Evolutionary conservation across 352 stramenopile species (phyloP).

Genomic region (Globisporangium lucens): DNA sequence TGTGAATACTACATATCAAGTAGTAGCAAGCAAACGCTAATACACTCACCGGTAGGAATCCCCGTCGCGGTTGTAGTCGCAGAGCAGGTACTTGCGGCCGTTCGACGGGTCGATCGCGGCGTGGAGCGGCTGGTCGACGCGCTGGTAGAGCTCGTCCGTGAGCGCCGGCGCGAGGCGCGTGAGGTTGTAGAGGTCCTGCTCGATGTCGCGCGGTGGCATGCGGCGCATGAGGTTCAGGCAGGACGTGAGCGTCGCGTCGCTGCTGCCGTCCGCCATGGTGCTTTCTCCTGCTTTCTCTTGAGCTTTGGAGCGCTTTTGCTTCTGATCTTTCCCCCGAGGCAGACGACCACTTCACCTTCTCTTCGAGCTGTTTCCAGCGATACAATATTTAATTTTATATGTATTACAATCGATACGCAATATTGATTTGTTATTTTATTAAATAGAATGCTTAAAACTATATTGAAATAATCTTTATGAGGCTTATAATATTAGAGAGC

Average conservation of each 20-base stretch:
- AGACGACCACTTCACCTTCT: neutral
- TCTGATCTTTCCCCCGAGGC: neutral
- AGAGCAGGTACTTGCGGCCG: slow-evolving; percentile 91
- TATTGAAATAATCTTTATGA: neutral
- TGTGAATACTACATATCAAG: neutral
- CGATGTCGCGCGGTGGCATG: slow-evolving; percentile 85
- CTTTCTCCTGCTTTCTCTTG: neutral
- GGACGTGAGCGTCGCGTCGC: slow-evolving; percentile 55
- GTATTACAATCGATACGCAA: neutral
- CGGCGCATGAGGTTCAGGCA: slow-evolving; percentile 89
- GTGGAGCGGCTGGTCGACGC: slow-evolving; percentile 91
- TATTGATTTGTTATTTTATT: neutral
- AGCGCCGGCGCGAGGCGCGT: slow-evolving; percentile 76
- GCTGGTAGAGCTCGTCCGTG: slow-evolving; percentile 91
- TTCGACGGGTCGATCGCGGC: slow-evolving; percentile 82
- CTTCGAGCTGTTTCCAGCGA: neutral
- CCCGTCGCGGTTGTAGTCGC: slow-evolving; percentile 95
- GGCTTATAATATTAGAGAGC: neutral
- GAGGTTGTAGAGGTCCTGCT: slow-evolving; percentile 82
- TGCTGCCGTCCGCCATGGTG: slow-evolving; percentile 22
- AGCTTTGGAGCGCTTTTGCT: slow-evolving; percentile 4
- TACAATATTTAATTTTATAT: neutral
- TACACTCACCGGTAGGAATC: slow-evolving; percentile 71
- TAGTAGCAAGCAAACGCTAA: neutral
- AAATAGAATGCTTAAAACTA: neutral